These are phyloP conservation scores for Pseudotsuga menziesii DNA, from an alignment of 75 land plant species.

Conservation along the genomic window DNA sequence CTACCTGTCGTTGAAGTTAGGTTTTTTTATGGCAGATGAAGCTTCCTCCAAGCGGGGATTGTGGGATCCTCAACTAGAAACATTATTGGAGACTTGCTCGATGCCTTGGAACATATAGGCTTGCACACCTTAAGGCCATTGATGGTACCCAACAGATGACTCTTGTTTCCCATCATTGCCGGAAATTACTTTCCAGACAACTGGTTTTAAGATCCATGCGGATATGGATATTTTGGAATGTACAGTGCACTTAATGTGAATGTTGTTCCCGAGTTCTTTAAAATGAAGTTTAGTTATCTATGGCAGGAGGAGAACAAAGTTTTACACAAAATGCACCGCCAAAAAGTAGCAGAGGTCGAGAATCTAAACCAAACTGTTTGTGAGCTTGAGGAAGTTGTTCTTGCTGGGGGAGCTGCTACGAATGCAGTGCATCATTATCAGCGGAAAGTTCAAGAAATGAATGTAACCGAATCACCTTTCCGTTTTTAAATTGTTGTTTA, in stretches of 20 bases:
- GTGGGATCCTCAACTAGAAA: no score
- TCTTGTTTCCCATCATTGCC: no score
- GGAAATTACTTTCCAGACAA: neutral
- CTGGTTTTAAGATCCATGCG: no score
- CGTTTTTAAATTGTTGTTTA: neutral
- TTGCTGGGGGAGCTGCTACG: constrained; percentile 97
- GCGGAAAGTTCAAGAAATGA: constrained; percentile 56
- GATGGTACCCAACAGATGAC: no score
- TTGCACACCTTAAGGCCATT: no score
- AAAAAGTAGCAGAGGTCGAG: constrained; percentile 97
- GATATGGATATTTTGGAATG: neutral
- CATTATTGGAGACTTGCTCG: no score
- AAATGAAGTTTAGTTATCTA: constrained; percentile 1
- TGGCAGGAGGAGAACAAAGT: constrained; percentile 93
- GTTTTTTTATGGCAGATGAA: no score
- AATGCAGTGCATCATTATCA: constrained; percentile 97
- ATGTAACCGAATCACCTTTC: neutral
- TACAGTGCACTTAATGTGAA: neutral
- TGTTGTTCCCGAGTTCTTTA: neutral
- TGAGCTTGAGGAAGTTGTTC: constrained; percentile 93
- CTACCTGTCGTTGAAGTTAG: no score
- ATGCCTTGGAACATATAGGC: no score
- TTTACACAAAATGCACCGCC: constrained; percentile 92
- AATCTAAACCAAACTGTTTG: constrained; percentile 87
- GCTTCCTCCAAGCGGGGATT: no score